Base-by-base conservation (phyloP, 2,329 filamentous ascomycete species). In the Westerdykella sp. region DNA sequence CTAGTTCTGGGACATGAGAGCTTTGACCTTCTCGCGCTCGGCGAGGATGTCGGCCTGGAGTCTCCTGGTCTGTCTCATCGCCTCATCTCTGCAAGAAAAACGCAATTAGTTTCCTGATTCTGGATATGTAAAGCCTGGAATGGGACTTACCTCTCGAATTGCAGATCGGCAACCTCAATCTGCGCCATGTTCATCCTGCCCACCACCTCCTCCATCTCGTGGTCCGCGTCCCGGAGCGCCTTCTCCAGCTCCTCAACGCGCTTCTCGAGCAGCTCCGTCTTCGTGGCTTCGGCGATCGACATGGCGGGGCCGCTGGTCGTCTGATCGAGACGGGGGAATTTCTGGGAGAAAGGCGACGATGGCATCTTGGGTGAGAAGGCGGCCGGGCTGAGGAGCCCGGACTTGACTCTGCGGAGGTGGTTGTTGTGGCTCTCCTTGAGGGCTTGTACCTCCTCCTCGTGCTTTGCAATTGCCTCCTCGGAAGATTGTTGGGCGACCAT, bases 211-310 rank as follows among this genome's bases (percentile, higher is more conserved):
- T 87, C 81, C 85, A 93, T 91, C 69, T 91, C 86, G 39, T 73
- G 72, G 57, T 93, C 87, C 13, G 87, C 85, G 51, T 87, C 79
- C 5, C 77, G 69, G 11, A 94, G 74, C 13, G 90, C 84, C 56
- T 80, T 83, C 72, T 98, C 93, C 2, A 98, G 79, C 68, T 95
- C 88, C 44, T 80, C 73, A 6, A 97, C 87, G 47, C 85, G 82
- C 47, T 80, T 79, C 63, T 89, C 85, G 28, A 98, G 79, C 45
- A 79, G 74, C 47, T 85, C 79, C 41, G 91, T 82, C 70, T 87
- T 81, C 11, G 82, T 74, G 40, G 84, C 84, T 52, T 93, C 83
- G 11, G 81, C 77, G 42, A 83, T 69, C 9, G 72, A 72, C 48
- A 79, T 69, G 22, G 75, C 77, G 15, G 74, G 70, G 18, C 85